phyloP scores from a whole-genome alignment of 2,329 filamentous ascomycete genomes.

The Fusarium equiseti region DNA sequence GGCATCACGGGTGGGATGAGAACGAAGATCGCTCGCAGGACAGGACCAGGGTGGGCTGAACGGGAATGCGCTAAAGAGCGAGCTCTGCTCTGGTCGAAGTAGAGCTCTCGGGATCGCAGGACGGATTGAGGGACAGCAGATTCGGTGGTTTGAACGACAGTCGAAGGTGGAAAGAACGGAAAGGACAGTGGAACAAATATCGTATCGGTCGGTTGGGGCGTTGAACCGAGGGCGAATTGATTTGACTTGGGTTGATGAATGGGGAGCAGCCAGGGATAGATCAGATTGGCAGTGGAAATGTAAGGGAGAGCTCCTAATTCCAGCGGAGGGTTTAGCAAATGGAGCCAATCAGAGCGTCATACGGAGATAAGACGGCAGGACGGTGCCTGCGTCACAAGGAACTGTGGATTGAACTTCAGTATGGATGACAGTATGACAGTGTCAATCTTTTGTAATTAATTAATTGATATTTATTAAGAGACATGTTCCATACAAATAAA shows the following conservation, averaged over 20 bases:
- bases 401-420: constrained; percentile 14
- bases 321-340: constrained; percentile 16
- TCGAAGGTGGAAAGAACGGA: neutral
- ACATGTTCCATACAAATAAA: neutral
- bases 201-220: constrained; percentile 25
- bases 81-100: constrained; percentile 37
- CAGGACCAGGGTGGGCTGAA: constrained; percentile 16
- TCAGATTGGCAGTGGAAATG: constrained; percentile 23
- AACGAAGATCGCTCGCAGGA: constrained; percentile 9
- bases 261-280: constrained; percentile 24
- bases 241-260: constrained; percentile 9
- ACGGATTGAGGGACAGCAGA: neutral
- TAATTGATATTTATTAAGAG: neutral
- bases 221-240: constrained; percentile 8
- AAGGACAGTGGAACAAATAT: constrained; percentile 19
- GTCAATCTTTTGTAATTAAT: neutral
- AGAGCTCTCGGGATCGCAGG: constrained; percentile 25
- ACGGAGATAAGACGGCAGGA: constrained; percentile 7
- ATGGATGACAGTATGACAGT: neutral
- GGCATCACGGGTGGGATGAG: constrained; percentile 64
- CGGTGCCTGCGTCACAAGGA: constrained; percentile 14
- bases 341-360: constrained; percentile 24
- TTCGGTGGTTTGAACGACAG: constrained; percentile 15
- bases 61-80: constrained; percentile 47
- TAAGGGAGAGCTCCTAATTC: constrained; percentile 40